Evolutionary conservation across 108 stramenopile genomes (phyloP).

Genomic region (Schizochytrium sp.): DNA sequence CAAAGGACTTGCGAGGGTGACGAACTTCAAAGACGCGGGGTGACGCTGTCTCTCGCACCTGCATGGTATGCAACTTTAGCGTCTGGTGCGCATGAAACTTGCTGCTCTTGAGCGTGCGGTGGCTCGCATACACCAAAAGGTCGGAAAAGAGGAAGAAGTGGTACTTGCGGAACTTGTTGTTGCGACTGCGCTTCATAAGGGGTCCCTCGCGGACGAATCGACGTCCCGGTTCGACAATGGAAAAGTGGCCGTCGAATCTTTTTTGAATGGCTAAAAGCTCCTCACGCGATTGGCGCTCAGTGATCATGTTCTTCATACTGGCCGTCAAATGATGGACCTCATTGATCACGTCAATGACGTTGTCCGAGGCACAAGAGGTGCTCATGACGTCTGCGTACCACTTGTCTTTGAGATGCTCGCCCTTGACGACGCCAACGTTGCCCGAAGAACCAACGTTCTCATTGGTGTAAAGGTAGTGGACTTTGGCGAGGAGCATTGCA

Average conservation of each 20-base stretch:
- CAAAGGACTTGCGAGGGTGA: slow-evolving; percentile 7
- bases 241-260: neutral
- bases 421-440: neutral
- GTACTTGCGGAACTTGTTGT: slow-evolving; percentile 12
- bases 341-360: neutral
- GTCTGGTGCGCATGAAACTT: neutral
- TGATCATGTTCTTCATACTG: neutral
- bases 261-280: neutral
- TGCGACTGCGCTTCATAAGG: neutral
- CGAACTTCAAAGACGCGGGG: neutral
- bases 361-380: neutral
- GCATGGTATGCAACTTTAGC: neutral
- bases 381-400: slow-evolving; percentile 2
- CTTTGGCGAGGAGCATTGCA: neutral
- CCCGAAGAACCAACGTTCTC: too few species aligned
- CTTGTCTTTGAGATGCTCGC: slow-evolving; percentile 11
- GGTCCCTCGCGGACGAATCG: neutral
- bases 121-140: neutral
- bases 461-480: neutral
- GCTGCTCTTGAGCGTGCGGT: neutral
- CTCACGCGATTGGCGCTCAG: neutral
- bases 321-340: neutral
- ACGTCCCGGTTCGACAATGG: neutral
- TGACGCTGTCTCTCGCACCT: neutral
- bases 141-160: slow-evolving; percentile 9